phyloP scores from a whole-genome alignment of 495 filamentous ascomycete species.

The Aspergillus hancockii region DNA sequence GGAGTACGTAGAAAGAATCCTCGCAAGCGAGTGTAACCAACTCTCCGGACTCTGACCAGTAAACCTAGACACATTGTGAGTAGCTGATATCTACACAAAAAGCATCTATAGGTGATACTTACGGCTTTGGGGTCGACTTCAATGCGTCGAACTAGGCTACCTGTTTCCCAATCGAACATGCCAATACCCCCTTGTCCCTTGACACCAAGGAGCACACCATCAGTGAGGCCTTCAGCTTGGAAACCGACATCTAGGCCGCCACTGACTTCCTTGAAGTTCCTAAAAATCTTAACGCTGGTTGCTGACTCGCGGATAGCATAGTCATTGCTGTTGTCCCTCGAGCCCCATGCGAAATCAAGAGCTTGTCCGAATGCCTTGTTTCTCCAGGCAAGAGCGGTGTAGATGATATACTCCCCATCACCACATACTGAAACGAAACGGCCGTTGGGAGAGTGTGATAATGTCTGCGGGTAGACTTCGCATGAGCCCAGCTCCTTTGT shows the following conservation, averaged over 20 bases:
- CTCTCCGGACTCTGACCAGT: constrained; percentile 97
- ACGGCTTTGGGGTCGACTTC: constrained; percentile 88
- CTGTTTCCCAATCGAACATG: constrained; percentile 94
- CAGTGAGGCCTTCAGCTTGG: constrained; percentile 87
- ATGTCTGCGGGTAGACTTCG: constrained; percentile 93
- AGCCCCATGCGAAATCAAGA: constrained; percentile 95
- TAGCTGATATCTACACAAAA: background rate
- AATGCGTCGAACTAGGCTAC: constrained; percentile 86
- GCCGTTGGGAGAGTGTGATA: constrained; percentile 95
- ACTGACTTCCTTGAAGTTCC: constrained; percentile 93
- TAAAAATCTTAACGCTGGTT: constrained; percentile 93
- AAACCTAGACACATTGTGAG: constrained; percentile 58
- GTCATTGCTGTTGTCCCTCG: constrained; percentile 97
- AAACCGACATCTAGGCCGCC: constrained; percentile 93
- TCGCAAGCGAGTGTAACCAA: constrained; percentile 91
- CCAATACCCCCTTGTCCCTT: constrained; percentile 93
- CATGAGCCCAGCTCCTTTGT: constrained; percentile 94
- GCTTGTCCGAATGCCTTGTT: constrained; percentile 97
- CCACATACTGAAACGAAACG: constrained; percentile 96
- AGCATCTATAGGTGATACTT: constrained; percentile 24
- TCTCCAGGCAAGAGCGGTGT: constrained; percentile 94
- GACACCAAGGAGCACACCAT: constrained; percentile 90
- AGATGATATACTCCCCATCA: constrained; percentile 98
- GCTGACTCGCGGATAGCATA: constrained; percentile 93
- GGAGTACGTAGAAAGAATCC: constrained; percentile 91